A percentile compares a stretch with the other conserved stretches of the same genome.
These are phyloP conservation scores for Fusarium kyushuense DNA, from an alignment of 2,329 filamentous ascomycete genomes.

Conservation along the genomic window DNA sequence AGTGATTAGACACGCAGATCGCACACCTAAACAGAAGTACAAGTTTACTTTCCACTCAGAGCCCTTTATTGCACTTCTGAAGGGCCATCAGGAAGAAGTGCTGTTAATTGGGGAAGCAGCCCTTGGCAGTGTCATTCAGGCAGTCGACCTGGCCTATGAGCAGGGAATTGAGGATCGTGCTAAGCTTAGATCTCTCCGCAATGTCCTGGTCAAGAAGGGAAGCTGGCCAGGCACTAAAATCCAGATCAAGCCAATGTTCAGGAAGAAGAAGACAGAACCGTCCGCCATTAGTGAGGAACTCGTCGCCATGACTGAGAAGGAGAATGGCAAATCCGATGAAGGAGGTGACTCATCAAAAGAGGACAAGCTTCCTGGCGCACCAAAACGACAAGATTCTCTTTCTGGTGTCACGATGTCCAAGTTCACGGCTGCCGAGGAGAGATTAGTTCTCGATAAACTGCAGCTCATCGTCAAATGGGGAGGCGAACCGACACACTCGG, in stretches of 20 bases:
- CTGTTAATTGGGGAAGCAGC: conserved; percentile 92
- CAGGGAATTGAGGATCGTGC: conserved; percentile 85
- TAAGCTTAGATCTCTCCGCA: conserved; percentile 87
- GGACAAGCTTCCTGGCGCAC: conserved; percentile 49
- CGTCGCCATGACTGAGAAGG: conserved; percentile 48
- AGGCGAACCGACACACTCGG: conserved; percentile 96
- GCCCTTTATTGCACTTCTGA: conserved; percentile 93
- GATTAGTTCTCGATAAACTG: conserved; percentile 92
- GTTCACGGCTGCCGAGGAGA: conserved; percentile 92
- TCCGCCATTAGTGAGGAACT: conserved; percentile 55
- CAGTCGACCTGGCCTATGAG: conserved; percentile 82
- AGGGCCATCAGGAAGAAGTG: conserved; percentile 96
- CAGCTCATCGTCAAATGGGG: conserved; percentile 99
- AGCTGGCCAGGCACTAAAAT: conserved; percentile 97
- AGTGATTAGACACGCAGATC: conserved; percentile 94
- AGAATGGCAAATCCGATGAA: conserved; percentile 41
- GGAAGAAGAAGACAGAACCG: conserved; percentile 81
- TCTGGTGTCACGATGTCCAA: conserved; percentile 93
- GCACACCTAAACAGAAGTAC: conserved; percentile 98
- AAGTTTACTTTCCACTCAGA: conserved; percentile 99
- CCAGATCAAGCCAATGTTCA: conserved; percentile 99
- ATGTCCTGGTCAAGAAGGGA: conserved; percentile 91
- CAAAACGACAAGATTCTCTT: conserved; percentile 82
- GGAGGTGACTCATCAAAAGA: conserved; percentile 43
- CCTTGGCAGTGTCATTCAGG: conserved; percentile 86